These are phyloP conservation scores for Trichoderma gracile DNA, from an alignment of 2,329 filamentous ascomycete genomes.

Conservation along the genomic window DNA sequence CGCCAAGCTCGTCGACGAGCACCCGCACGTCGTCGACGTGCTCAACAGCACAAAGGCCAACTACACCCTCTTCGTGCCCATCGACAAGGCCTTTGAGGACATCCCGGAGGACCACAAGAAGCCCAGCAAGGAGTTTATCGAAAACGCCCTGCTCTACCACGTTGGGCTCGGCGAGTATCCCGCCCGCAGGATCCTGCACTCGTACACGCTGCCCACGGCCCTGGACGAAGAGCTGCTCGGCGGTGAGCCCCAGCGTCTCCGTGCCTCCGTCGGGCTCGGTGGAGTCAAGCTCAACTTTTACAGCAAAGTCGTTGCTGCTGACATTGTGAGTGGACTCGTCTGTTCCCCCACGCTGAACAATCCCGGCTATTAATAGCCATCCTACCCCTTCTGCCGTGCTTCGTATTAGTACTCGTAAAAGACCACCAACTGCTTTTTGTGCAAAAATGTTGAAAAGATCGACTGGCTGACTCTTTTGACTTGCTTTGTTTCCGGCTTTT, in stretches of 20 bases:
- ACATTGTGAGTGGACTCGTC: constrained; percentile 58
- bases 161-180: constrained; percentile 68
- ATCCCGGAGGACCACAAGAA: constrained; percentile 56
- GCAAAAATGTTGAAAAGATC: too few species aligned
- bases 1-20: constrained; percentile 70
- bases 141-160: constrained; percentile 73
- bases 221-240: constrained; percentile 61
- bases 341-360: constrained; percentile 8
- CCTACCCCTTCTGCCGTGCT: background rate
- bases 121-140: constrained; percentile 68
- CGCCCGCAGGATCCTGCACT: constrained; percentile 63
- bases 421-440: too few species aligned
- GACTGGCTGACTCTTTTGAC: constrained; percentile 6
- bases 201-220: constrained; percentile 73
- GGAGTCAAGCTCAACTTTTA: constrained; percentile 77
- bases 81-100: constrained; percentile 71
- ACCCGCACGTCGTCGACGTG: constrained; percentile 67
- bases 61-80: constrained; percentile 80
- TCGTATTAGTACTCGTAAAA: background rate
- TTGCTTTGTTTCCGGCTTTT: background rate
- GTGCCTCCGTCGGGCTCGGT: constrained; percentile 61
- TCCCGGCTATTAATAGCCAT: constrained; percentile 17
- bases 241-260: constrained; percentile 69
- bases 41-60: constrained; percentile 75
- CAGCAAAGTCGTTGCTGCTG: constrained; percentile 65